Evolutionary conservation across 1,284 basidiomycete genomes (phyloP).

Genomic region (Meira nashicola): DNA sequence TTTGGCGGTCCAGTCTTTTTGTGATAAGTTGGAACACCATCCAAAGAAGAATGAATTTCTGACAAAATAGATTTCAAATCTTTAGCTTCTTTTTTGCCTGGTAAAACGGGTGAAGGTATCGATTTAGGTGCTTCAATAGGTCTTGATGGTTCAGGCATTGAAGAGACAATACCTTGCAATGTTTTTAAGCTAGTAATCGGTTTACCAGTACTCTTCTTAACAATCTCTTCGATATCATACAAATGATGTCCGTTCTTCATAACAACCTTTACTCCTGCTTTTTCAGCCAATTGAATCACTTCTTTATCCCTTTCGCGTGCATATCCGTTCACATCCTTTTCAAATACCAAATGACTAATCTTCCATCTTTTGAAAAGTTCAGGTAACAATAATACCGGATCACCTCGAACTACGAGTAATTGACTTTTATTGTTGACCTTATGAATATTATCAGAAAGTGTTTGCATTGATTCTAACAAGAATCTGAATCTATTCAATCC

Average conservation of each 20-base stretch:
- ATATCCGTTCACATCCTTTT: constrained; percentile 28
- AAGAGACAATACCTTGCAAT: constrained; percentile 23
- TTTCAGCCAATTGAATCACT: constrained; percentile 24
- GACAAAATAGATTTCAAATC: constrained; percentile 19
- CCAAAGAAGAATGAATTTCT: constrained; percentile 25
- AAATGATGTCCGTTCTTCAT: constrained; percentile 34
- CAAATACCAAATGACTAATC: constrained; percentile 57
- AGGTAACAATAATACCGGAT: constrained; percentile 55
- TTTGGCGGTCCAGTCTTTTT: constrained; percentile 16
- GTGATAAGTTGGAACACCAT: constrained; percentile 33
- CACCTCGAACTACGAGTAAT: constrained; percentile 58
- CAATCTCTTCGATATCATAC: constrained; percentile 32
- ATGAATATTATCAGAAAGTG: constrained; percentile 54
- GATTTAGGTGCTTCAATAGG: constrained; percentile 31
- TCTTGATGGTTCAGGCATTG: constrained; percentile 23
- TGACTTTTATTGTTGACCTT: constrained; percentile 54
- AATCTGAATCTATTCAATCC: constrained; percentile 58
- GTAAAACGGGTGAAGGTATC: constrained; percentile 14
- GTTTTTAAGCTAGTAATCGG: constrained; percentile 36
- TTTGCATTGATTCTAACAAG: constrained; percentile 55
- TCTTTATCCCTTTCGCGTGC: constrained; percentile 25
- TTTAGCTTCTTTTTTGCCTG: constrained; percentile 10
- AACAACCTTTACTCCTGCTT: constrained; percentile 30
- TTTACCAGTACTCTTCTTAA: constrained; percentile 29
- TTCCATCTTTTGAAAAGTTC: constrained; percentile 56